phyloP scores from a whole-genome alignment of 2,329 filamentous ascomycete species.

The Neopestalotiopsis sp. region DNA sequence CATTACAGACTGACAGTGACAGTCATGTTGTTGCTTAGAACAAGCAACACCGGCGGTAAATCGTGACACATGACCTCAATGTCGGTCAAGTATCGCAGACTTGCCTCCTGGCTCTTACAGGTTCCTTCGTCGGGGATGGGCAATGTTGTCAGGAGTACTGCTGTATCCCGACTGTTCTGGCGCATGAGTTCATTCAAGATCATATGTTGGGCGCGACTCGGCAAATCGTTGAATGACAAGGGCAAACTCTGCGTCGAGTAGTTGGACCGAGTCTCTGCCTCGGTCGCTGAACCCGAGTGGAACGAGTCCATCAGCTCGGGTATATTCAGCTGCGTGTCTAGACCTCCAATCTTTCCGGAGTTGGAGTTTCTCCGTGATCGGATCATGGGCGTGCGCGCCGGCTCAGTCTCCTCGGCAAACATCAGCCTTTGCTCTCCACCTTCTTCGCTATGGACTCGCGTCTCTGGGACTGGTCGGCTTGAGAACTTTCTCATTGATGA shows the following conservation, averaged over 20 bases:
- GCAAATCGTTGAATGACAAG: slow-evolving; percentile 85
- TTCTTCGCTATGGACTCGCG: slow-evolving; percentile 60
- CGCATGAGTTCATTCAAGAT: slow-evolving; percentile 86
- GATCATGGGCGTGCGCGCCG: slow-evolving; percentile 39
- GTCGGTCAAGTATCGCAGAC: slow-evolving; percentile 76
- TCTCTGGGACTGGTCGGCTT: slow-evolving; percentile 66
- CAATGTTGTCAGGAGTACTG: slow-evolving; percentile 82
- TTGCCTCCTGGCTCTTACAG: slow-evolving; percentile 70
- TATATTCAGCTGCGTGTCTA: slow-evolving; percentile 48
- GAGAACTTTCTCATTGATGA: slow-evolving; percentile 63
- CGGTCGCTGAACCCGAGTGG: slow-evolving; percentile 28
- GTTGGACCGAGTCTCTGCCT: slow-evolving; percentile 41
- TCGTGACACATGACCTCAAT: slow-evolving; percentile 79
- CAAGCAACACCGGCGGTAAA: slow-evolving; percentile 76
- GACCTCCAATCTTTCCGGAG: slow-evolving; percentile 33
- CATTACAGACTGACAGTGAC: slow-evolving; percentile 75
- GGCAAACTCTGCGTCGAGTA: slow-evolving; percentile 68
- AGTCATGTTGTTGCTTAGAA: slow-evolving; percentile 89
- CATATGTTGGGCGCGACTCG: slow-evolving; percentile 82
- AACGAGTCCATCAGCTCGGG: slow-evolving; percentile 50
- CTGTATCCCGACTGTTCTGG: slow-evolving; percentile 70
- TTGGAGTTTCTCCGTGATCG: slow-evolving; percentile 44
- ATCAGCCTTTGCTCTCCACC: slow-evolving; percentile 66
- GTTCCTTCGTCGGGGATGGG: slow-evolving; percentile 83
- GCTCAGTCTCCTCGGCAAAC: slow-evolving; percentile 58